Evolutionary conservation across 306 rosid genomes (phyloP), one percentile per base, ranked within the genome.

Genomic region (Fragaria nilgerrensis): DNA sequence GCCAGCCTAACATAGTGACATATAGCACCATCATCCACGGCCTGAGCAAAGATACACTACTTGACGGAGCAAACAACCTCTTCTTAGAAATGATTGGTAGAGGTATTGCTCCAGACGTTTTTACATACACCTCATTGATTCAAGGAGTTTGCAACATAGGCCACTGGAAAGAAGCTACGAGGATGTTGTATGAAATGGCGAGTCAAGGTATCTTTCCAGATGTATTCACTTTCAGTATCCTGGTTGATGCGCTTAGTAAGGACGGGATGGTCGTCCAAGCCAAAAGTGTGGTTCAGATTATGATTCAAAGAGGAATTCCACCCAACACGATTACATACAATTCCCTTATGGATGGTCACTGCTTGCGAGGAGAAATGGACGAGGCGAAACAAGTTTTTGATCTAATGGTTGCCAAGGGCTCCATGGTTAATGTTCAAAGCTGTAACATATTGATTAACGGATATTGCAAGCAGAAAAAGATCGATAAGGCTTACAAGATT

Each of bases 1-100:
- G 61, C 37, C 58, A 79, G 39, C 70, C 64, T 3, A 67, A 82
- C 52, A 77, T 45, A 20, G 68, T 82, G 8, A 36, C 68, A 48
- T 84, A 84, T n/a, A 74, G 25, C 76, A 53, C 81, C 2, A 59
- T 87, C 9, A 48, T 87, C 47, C 83, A 82, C 66, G 75, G 78
- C 32, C 84, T 77, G 52, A 81, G 79, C 17, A 87, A 84, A 66
- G 41, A 55, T 32, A 58, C 78, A 37, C 70, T 73, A 50, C 70
- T 84, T 19, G 6, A 9, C 11, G 69, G 84, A 79, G 87, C 81
- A 39, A 34, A 69, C 55, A 68, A 7, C 25, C 72, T 84, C 59
- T 81, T 81, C 29, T 39, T 7, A 2, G 56, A 50, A 5, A 50
- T 50, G n/a, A 50, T 17, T 17, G 7, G 22, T 16, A 5, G n/a